Evolutionary conservation across 2,329 filamentous ascomycete genomes (phyloP).

Genomic region (Meredithiella fracta): DNA sequence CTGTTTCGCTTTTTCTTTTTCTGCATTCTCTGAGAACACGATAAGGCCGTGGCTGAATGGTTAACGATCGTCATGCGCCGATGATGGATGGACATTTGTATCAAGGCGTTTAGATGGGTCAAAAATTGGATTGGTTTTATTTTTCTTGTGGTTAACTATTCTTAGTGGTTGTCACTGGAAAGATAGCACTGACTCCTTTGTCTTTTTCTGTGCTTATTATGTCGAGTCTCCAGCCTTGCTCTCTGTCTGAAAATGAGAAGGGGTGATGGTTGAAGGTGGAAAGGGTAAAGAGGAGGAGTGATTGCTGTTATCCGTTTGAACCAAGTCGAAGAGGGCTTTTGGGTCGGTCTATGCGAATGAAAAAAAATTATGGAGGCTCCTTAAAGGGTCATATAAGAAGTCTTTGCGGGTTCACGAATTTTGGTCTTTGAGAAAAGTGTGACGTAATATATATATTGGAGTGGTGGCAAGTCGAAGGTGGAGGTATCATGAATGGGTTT

Average conservation of each 20-base stretch:
- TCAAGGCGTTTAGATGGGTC: conserved; percentile 13
- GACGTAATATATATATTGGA: not conserved
- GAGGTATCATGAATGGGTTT: too few relatives aligned
- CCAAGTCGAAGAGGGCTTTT: not conserved
- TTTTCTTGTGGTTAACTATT: conserved; percentile 13
- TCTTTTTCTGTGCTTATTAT: not conserved
- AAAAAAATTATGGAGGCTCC: conserved; percentile 1
- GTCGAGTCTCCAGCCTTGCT: not conserved
- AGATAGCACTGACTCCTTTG: not conserved
- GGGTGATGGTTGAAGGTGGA: not conserved
- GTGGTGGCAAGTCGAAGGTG: too few relatives aligned
- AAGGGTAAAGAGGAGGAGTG: not conserved
- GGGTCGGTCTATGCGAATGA: conserved; percentile 2
- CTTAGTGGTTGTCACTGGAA: conserved; percentile 6
- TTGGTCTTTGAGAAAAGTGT: not conserved
- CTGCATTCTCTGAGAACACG: not conserved
- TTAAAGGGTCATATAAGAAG: conserved; percentile 2
- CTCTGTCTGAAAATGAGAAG: not conserved
- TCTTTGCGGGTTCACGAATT: not conserved
- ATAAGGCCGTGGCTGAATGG: conserved; percentile 2
- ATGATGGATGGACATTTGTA: conserved; percentile 5
- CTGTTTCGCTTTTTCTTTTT: conserved; percentile 6
- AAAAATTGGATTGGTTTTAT: conserved; percentile 12
- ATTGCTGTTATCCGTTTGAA: too few relatives aligned
- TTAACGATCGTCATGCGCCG: conserved; percentile 10